Base-by-base conservation (phyloP, 2,329 filamentous ascomycete species). In the Paraconiothyrium brasiliense region DNA sequence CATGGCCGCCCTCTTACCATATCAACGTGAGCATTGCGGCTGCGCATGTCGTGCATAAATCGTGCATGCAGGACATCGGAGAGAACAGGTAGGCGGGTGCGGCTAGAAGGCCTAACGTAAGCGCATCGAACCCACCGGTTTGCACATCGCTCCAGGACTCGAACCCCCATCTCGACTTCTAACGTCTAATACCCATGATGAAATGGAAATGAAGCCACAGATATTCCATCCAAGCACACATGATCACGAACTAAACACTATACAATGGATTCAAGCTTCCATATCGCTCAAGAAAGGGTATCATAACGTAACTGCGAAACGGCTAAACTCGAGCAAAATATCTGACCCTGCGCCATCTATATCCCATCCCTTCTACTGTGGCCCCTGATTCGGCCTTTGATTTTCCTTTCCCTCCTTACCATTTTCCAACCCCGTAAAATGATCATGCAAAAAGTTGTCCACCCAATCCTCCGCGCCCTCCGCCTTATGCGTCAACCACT, bases 381-480 rank as follows among this genome's bases (percentile, higher is more conserved):
- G 39, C 13, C 13, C 4, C 43, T 46, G n/a, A 20, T 46, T 24
- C 20, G 43, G 43, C 43, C 43, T 24, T 9, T 24, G n/a, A 10
- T 46, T 46, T 7, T 46, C 43, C 22, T 60, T 52, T 1, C 57
- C 55, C 20, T 58, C 43, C 50, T 55, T 62, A 20, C 52, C 44
- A 16, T 54, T 47, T 30, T 60, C 34, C 50, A 61, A 52, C 13
- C 64, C 67, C 39, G 70, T 67, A 46, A 71, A 63, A 62, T 76
- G 73, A 44, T 71, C 67, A 58, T 76, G 65, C 22, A 78, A 43
- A 51, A 78, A 75, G 9, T 65, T 67, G 49, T 77, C 73, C 0
- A 78, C 77, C 77, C 77, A 79, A 11, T 73, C 71, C 55, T 75
- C 73, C 1, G 76, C 68, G 16, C 72, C 65, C 27, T 78, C 74